Evolutionary conservation across 2,329 filamentous ascomycete species (phyloP), one percentile per base, ranked within the genome.

Genomic region (Colletotrichum melonis): DNA sequence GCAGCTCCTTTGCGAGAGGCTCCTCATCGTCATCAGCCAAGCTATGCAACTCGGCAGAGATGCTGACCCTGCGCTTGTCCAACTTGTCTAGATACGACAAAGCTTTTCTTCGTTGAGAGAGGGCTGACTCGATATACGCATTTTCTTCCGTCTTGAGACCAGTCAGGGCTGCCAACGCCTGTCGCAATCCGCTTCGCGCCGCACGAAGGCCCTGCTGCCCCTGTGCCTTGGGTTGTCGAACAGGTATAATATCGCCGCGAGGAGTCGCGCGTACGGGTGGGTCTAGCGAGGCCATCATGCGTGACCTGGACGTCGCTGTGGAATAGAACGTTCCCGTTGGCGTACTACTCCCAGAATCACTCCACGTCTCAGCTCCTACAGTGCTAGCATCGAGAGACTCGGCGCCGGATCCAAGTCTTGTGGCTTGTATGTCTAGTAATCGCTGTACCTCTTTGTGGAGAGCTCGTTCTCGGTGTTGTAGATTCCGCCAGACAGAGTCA

Each of bases 101-200:
- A 0, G 90, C 90, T 4, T 85, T 82, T 72, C 90, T 88, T 16
- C 92, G 86, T 67, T 89, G 84, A 4, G 84, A 82, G 46, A 93
- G 80, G 2, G 92, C 89, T 1, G 85, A 82, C 3, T 88, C 86
- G 1, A 95, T 82, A 28, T 91, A 84, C 0, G 86, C 85, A n/a
- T 91, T 85, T 81, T 95, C 92, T 70, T 95, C 92, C 4, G 85
- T 84, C 79, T 94, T 94, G 30, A 95, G 83, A 9, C 88, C 87
- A 0, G 89, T 90, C 5, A 95, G 83, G 66, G 91, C 89, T 3
- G 87, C 84, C 80, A 95, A 93, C 62, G 89, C 88, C 63, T 86
- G 87, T 19, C 89, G 86, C 8, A 96, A 87, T 0, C 91, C 92
- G 32, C 87, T 86, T n/a, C 94, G 87, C 1, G 92, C 92, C 22